phyloP scores from a whole-genome alignment of 192 early-diverging fungal genomes.

The Ambispora gerdemannii region DNA sequence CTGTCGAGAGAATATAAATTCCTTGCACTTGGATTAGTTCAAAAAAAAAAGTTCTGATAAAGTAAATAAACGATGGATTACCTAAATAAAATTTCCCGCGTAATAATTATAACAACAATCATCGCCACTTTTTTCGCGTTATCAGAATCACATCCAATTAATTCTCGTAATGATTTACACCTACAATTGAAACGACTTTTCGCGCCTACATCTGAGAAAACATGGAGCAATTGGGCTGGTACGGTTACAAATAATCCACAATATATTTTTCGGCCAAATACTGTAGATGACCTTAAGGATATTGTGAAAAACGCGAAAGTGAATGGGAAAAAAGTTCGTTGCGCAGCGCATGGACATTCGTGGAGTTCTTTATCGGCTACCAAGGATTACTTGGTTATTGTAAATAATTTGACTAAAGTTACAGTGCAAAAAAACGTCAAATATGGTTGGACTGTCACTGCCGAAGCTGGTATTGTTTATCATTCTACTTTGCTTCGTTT shows the following conservation, averaged over 20 bases:
- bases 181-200: not conserved
- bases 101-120: no score
- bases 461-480: constrained; percentile 29
- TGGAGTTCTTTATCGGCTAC: constrained; percentile 32
- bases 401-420: constrained; percentile 28
- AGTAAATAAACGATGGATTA: no score
- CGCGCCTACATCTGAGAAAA: not conserved
- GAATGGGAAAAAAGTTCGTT: constrained; percentile 30
- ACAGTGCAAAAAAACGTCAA: constrained; percentile 9
- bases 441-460: constrained; percentile 18
- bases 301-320: constrained; percentile 29
- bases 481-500: no score
- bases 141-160: no score
- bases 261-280: constrained; percentile 32
- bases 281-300: constrained; percentile 27
- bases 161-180: no score
- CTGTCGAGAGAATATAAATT: no score
- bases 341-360: constrained; percentile 31
- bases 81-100: no score
- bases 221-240: constrained; percentile 35
- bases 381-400: constrained; percentile 27
- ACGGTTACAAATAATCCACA: constrained; percentile 23
- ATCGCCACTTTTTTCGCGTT: no score
- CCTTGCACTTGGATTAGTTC: no score
- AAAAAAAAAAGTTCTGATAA: no score